Base-by-base conservation (phyloP, 495 filamentous ascomycete genomes). In the Penicillium longicatenatum region DNA sequence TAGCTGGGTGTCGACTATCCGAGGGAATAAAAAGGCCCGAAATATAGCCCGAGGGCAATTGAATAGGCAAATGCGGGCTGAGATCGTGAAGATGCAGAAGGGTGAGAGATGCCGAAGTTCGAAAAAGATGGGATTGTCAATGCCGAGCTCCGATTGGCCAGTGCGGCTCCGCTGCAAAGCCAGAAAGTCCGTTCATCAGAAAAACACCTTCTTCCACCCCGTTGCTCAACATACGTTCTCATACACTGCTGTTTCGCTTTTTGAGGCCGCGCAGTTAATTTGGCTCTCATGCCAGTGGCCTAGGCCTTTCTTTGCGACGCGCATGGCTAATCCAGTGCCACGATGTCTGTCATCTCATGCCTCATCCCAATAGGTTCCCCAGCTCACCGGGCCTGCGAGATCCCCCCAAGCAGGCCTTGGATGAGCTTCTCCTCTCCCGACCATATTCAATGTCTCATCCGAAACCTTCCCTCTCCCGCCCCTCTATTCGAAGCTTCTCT, bases 341-440 rank as follows among this genome's bases (percentile, higher is more conserved):
- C 74, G 54, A 89, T 89, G 86, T 77, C 72, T 73, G 76, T 66
- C 72, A 61, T 78, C 81, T 80, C 83, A 88, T 89, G 86, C 83
- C 83, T 84, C 70, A 76, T 71, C 70, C 80, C 75, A 75, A 73
- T 76, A 76, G 74, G 71, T 75, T 73, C 70, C 75, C 78, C 64
- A 75, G 76, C 72, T 77, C 80, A 66, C 74, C 76, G 68, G 78
- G 75, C 72, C 71, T 79, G 74, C 72, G 78, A 70, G 58, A 73
- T 63, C 62, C 72, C 66, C 71, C 76, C 61, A 78, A 76, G 68
- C 69, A 78, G 76, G 71, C 66, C 59, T 66, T 70, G 63, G 75
- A 73, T 59, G 74, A 76, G 58, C 60, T 77, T 51, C 67, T 78
- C 52, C 56, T 69, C 46, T 41, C 54, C 49, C 59, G 56, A 57